Evolutionary conservation across 441 rosid species (phyloP), one percentile per base, ranked within the genome.

Genomic region (Viola pubescens): DNA sequence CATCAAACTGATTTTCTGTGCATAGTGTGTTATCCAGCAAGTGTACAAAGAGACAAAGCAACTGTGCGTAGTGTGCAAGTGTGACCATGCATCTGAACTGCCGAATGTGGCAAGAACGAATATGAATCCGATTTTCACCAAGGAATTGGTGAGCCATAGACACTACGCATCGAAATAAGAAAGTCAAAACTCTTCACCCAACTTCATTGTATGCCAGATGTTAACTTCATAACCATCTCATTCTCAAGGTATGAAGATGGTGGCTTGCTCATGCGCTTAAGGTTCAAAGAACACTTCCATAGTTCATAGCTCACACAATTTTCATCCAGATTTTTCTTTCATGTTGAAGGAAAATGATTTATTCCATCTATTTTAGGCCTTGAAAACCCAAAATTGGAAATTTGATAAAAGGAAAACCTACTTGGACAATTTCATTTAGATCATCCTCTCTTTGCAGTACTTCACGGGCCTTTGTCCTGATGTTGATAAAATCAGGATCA

Each of bases 361-460:
- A 3, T 48, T 46, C 4, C 8, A 13, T 38, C 26, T 2, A 51
- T 42, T 65, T 52, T 26, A 6, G 16, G 43, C 37, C 61, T 46
- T 6, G 0, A 16, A 9, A 41, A 56, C 3, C 38, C 54, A 49
- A 6, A 43, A 64, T 37, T 47, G n/a, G 14, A 49, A 26, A 19
- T 44, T 38, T 37, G 38, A 12, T 48, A 58, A 7, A 26, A 41
- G 55, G 41, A 60, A 66, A 46, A 62, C 74, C 37, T 82, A 94
- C 99, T 79, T 88, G 91, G 75, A 94, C 99, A 82, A 94, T 94
- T 82, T 94, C 99, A 65, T 94, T 94, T 65, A 94, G 76, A 77
- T 94, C 98, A 73, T 88, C 98, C 79, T 94, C 99, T 78, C 99
- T 91, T 75, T 94, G 97, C 70, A 94, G 87, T 77, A 94, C 92